phyloP scores from a whole-genome alignment of 2,329 filamentous ascomycete genomes.

The Trichophaea hybrida region DNA sequence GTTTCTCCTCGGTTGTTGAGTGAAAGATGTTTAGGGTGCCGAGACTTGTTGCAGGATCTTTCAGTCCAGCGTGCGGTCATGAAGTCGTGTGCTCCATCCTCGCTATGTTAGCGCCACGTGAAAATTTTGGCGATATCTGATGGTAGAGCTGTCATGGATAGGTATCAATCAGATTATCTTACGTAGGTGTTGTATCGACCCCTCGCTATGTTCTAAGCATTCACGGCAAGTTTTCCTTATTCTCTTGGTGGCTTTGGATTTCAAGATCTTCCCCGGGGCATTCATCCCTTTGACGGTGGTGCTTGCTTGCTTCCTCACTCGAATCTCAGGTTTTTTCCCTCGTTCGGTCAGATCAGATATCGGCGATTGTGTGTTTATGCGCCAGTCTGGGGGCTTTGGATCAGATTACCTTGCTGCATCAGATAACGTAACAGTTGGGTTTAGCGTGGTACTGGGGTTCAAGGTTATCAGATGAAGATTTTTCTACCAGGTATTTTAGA shows the following conservation, averaged over 20 bases:
- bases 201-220: too few relatives aligned
- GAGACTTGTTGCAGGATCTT: too few relatives aligned
- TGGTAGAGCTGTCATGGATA: too few relatives aligned
- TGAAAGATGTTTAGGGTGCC: too few relatives aligned
- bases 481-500: too few relatives aligned
- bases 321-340: neutral
- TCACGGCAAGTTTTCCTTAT: neutral
- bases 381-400: neutral
- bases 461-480: slow-evolving; percentile 4
- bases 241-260: neutral
- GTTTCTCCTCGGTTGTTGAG: too few relatives aligned
- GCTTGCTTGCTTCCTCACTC: neutral
- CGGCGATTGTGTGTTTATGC: neutral
- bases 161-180: too few relatives aligned
- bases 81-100: neutral
- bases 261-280: neutral
- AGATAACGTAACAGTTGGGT: neutral
- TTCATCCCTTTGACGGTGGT: neutral
- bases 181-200: too few relatives aligned
- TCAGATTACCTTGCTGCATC: slow-evolving; percentile 1
- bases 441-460: neutral
- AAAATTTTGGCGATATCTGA: neutral
- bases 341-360: neutral
- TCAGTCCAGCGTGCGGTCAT: too few relatives aligned
- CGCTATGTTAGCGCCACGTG: neutral